Conservation (phyloP, 2,329 filamentous ascomycete genomes). For the Trichophyton rubrum region DNA sequence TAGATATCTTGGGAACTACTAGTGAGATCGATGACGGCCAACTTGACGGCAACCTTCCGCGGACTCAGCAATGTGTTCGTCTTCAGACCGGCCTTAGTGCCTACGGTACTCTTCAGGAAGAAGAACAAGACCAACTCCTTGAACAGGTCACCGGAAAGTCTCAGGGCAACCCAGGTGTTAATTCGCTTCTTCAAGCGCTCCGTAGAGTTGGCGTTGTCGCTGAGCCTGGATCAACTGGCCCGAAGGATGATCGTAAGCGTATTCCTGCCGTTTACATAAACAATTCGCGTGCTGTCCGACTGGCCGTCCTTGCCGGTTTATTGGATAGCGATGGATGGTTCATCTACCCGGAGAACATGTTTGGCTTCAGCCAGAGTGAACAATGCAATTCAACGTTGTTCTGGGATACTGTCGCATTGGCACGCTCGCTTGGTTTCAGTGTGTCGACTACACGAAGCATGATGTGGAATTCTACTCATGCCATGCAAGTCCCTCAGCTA, state of each 20-base stretch:
- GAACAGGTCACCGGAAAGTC: conserved; percentile 5
- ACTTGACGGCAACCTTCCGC: neutral
- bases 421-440: conserved; percentile 11
- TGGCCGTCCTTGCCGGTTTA: conserved; percentile 11
- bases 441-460: conserved; percentile 7
- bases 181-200: conserved; percentile 9
- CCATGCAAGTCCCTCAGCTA: conserved; percentile 7
- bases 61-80: conserved; percentile 2
- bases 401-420: conserved; percentile 12
- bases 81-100: conserved; percentile 9
- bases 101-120: conserved; percentile 10
- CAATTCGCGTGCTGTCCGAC: conserved; percentile 12
- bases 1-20: neutral
- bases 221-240: neutral
- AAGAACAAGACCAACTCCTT: conserved; percentile 11
- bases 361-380: conserved; percentile 12
- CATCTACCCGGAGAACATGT: conserved; percentile 8
- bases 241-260: conserved; percentile 1
- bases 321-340: conserved; percentile 12
- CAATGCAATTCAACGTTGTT: conserved; percentile 8
- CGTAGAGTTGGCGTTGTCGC: neutral
- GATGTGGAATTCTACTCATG: conserved; percentile 1
- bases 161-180: conserved; percentile 3
- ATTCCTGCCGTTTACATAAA: conserved; percentile 13
- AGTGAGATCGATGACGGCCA: neutral